phyloP scores from a whole-genome alignment of 768 basidiomycete species.

The Tylopilus cervinicoccineus region DNA sequence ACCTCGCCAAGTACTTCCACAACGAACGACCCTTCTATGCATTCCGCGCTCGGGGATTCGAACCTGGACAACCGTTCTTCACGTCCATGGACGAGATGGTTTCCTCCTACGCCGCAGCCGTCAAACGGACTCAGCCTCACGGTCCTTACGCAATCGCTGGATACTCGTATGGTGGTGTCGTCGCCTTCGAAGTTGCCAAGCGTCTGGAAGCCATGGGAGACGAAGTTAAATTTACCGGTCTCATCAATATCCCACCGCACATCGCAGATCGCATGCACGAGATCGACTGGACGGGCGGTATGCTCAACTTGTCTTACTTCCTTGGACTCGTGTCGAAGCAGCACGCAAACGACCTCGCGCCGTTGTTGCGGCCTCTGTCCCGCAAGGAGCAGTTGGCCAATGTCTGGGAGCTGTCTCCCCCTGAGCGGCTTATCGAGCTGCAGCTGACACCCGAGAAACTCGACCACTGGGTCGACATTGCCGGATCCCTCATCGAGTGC shows the following conservation, averaged over 20 bases:
- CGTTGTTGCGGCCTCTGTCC: constrained; percentile 15
- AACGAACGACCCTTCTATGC: constrained; percentile 44
- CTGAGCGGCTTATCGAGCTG: constrained; percentile 26
- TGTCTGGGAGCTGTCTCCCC: constrained; percentile 28
- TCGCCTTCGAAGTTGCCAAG: constrained; percentile 42
- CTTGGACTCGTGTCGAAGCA: constrained; percentile 32
- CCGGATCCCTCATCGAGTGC: constrained; percentile 30
- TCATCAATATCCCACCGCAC: constrained; percentile 41
- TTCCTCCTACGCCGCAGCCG: constrained; percentile 31
- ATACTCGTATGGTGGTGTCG: constrained; percentile 43
- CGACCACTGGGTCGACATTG: constrained; percentile 30
- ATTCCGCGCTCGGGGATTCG: constrained; percentile 43
- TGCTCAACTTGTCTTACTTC: constrained; percentile 41
- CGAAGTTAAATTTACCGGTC: constrained; percentile 39
- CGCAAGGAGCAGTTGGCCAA: constrained; percentile 22
- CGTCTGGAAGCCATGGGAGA: constrained; percentile 33
- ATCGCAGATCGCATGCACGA: constrained; percentile 41
- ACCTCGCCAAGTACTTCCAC: constrained; percentile 37
- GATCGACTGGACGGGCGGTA: constrained; percentile 37
- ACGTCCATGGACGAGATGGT: constrained; percentile 39
- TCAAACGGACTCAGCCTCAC: constrained; percentile 32
- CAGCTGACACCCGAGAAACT: constrained; percentile 25
- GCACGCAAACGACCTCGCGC: constrained; percentile 19
- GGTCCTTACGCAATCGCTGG: constrained; percentile 42
- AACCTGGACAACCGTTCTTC: constrained; percentile 36